Evolutionary conservation across 2,329 filamentous ascomycete species (phyloP).

Genomic region (Graphiopsis chlorocephala): DNA sequence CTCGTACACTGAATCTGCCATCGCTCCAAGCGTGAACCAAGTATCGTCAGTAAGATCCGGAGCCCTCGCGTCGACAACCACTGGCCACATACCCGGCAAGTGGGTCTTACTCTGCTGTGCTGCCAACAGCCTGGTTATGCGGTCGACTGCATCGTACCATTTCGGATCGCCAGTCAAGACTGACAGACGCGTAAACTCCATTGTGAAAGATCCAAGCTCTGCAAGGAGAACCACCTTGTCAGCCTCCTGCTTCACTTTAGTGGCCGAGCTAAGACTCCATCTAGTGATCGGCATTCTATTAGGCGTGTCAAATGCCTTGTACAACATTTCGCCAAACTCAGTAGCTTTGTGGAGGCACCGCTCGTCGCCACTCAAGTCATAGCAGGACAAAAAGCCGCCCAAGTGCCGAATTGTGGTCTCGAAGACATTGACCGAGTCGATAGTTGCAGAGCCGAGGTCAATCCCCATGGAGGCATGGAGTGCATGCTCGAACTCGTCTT

Average conservation of each 20-base stretch:
- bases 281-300: conserved; percentile 46
- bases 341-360: conserved; percentile 36
- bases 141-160: conserved; percentile 47
- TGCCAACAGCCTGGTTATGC: conserved; percentile 43
- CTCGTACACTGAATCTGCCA: conserved; percentile 39
- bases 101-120: conserved; percentile 42
- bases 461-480: conserved; percentile 43
- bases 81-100: conserved; percentile 49
- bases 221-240: conserved; percentile 43
- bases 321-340: conserved; percentile 44
- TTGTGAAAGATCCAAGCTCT: conserved; percentile 46
- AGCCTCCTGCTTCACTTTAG: conserved; percentile 40
- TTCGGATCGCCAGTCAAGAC: conserved; percentile 45
- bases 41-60: conserved; percentile 42
- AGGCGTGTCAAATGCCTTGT: conserved; percentile 48
- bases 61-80: conserved; percentile 41
- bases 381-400: conserved; percentile 37
- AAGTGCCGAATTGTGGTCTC: conserved; percentile 49
- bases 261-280: conserved; percentile 42
- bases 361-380: conserved; percentile 37
- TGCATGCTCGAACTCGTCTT: conserved; percentile 47
- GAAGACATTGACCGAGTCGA: conserved; percentile 47
- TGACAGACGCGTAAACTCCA: conserved; percentile 50
- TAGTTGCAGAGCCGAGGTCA: conserved; percentile 40
- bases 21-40: conserved; percentile 36